Evolutionary conservation across 2,329 filamentous ascomycete species (phyloP).

Genomic region (Cryphonectria nitschkei): DNA sequence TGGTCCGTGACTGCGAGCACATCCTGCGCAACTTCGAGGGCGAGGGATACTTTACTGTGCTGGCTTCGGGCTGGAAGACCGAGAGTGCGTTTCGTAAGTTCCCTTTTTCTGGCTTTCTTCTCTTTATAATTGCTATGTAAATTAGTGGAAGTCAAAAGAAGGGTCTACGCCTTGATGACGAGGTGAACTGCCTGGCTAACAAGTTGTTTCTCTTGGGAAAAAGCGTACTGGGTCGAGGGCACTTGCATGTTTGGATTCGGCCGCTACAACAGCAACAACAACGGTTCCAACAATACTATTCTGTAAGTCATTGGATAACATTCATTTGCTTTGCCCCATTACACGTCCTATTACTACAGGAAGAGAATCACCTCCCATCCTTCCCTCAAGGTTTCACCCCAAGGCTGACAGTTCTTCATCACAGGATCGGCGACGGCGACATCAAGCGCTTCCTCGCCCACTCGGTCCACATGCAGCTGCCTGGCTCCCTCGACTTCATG

Average conservation of each 20-base stretch:
- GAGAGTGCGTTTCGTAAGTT: not conserved
- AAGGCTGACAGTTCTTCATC: not conserved
- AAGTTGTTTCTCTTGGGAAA: not conserved
- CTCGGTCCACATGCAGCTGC: conserved; percentile 5
- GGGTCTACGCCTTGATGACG: too few species aligned
- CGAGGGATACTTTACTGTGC: conserved; percentile 6
- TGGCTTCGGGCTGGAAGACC: conserved; percentile 8
- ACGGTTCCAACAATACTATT: conserved; percentile 10
- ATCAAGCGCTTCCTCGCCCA: conserved; percentile 6
- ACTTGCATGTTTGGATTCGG: conserved; percentile 23
- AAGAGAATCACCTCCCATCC: too few species aligned
- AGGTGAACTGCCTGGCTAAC: not conserved
- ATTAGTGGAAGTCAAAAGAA: too few species aligned
- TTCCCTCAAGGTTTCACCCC: too few species aligned
- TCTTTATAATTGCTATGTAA: not conserved
- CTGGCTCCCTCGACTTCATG: not conserved
- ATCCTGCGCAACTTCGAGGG: not conserved
- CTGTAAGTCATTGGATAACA: conserved; percentile 7
- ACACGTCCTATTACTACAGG: too few species aligned
- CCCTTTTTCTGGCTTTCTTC: not conserved
- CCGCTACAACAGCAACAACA: conserved; percentile 10
- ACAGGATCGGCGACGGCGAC: conserved; percentile 19
- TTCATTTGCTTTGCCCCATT: too few species aligned
- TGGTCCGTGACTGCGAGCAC: conserved; percentile 12
- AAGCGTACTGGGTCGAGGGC: conserved; percentile 6